Conservation (phyloP, 2,329 filamentous ascomycete genomes). For the Stagonosporopsis rhizophila region DNA sequence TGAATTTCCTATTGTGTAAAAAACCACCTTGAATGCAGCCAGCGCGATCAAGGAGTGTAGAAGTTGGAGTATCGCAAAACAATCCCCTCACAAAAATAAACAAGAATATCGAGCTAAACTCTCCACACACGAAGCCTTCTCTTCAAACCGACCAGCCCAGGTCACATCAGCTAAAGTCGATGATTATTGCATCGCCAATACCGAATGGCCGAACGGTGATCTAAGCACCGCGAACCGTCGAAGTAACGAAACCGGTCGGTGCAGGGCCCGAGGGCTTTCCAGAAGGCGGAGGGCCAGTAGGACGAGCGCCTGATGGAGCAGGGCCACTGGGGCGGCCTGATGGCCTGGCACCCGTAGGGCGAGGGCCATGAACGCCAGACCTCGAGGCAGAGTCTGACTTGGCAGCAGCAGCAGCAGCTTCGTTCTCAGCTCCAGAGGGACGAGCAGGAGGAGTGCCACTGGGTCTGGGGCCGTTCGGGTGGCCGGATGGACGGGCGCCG, state of each 20-base stretch:
- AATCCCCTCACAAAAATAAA: neutral
- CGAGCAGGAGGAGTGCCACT: neutral
- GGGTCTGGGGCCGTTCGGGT: neutral
- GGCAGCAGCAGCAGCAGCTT: neutral
- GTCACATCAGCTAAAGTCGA: neutral
- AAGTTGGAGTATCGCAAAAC: neutral
- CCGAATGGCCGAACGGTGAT: neutral
- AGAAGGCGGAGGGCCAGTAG: constrained; percentile 4
- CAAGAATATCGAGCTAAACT: constrained; percentile 6
- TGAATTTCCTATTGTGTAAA: neutral
- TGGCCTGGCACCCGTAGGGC: neutral
- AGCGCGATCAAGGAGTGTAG: constrained; percentile 16
- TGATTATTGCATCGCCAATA: neutral
- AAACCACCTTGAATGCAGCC: constrained; percentile 1
- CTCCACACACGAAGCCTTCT: neutral
- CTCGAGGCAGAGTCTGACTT: neutral
- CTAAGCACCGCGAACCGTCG: constrained; percentile 10
- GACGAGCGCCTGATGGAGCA: neutral
- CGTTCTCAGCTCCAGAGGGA: neutral
- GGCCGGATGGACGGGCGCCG: neutral
- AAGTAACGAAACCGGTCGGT: constrained; percentile 12
- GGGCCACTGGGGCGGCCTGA: neutral
- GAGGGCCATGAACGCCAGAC: neutral
- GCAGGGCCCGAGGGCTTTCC: constrained; percentile 1
- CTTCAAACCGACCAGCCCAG: too few relatives aligned